Evolutionary conservation across 805 yeast genomes (phyloP).

Genomic region (Candida multigemmis): DNA sequence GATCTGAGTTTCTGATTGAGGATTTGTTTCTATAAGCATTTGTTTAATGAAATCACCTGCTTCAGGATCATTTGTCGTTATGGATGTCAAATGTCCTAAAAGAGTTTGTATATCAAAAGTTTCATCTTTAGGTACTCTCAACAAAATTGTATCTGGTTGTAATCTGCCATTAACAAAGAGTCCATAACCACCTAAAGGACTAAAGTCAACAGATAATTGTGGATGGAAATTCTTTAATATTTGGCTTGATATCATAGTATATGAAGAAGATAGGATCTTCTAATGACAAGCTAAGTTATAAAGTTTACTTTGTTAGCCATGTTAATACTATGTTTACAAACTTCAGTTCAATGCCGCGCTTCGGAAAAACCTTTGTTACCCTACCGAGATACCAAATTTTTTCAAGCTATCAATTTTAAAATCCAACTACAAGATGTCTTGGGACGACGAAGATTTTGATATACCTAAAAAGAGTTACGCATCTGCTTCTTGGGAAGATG

Average conservation of each 20-base stretch:
- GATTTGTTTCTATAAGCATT: conserved; percentile 12
- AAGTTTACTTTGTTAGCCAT: too few species aligned
- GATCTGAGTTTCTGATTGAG: conserved; percentile 19
- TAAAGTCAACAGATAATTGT: conserved; percentile 8
- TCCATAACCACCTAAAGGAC: conserved; percentile 24
- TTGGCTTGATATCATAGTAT: too few species aligned
- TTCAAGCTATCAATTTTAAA: neutral
- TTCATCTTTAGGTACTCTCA: conserved; percentile 10
- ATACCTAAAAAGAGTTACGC: conserved; percentile 43
- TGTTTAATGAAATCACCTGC: conserved; percentile 13
- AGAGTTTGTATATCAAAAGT: conserved; percentile 13
- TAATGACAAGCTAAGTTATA: too few species aligned
- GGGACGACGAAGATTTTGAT: conserved; percentile 90
- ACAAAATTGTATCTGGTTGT: conserved; percentile 7
- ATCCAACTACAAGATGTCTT: conserved; percentile 39
- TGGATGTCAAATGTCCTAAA: conserved; percentile 8
- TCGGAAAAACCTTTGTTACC: too few species aligned
- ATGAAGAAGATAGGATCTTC: too few species aligned
- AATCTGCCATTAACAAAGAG: conserved; percentile 8
- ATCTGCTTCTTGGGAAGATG: conserved; percentile 77
- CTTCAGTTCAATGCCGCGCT: too few species aligned
- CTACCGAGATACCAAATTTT: too few species aligned
- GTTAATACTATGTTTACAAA: too few species aligned
- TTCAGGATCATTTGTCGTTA: conserved; percentile 9
- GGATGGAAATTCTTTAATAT: too few species aligned